Base-by-base conservation (phyloP, 2,329 filamentous ascomycete genomes). In the Raffaelea albimanens region DNA sequence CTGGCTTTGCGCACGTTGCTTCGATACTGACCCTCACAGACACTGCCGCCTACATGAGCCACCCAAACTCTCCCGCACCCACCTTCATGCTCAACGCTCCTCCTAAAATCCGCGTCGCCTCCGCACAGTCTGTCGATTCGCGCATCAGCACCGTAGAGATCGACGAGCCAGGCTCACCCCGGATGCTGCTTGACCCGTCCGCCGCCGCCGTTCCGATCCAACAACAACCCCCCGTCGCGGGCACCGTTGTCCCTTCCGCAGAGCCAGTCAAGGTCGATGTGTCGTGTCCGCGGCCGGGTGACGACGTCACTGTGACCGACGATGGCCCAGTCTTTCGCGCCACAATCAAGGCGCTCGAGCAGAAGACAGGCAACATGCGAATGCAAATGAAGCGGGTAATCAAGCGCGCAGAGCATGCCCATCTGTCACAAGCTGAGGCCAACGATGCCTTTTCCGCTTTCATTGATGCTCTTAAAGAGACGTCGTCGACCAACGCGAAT, bases 321-420 rank as follows among this genome's bases (percentile, higher is more conserved):
- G 93, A 98, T 66, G 93, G 93, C 0, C 93, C 94, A 0, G 74
- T 98, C 1, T 98, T 98, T 67, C 81, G 94, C 53, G 94, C 93
- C 18, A 97, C 93, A 0, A 94, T 98, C 75, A 96, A 96, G 63
- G 85, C 90, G 0, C 69, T 97, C 23, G 93, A 98, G 64, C 90
- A 95, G 61, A 97, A 95, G 70, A 98, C 91, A 0, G 87, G 89
- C 40, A 94, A 86, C 57, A 93, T 98, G 86, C 83, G 90, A 50
- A 74, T 79, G 20, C 87, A 91, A 56, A 96, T 97, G 82, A 98
- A 98, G 66, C 94, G 93, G 60, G 86, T 98, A 8, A 70, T 98
- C 56, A 94, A 93, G 62, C 87, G 84, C 59, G 93, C 93, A n/a
- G 93, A 97, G 60, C 83, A 87, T 7, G 90, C 89, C 16, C 78